A percentile compares a stretch with the other conserved stretches of the same genome.
Evolutionary conservation across 2,329 filamentous ascomycete genomes (phyloP).

Genomic region (Colletotrichum karsti): DNA sequence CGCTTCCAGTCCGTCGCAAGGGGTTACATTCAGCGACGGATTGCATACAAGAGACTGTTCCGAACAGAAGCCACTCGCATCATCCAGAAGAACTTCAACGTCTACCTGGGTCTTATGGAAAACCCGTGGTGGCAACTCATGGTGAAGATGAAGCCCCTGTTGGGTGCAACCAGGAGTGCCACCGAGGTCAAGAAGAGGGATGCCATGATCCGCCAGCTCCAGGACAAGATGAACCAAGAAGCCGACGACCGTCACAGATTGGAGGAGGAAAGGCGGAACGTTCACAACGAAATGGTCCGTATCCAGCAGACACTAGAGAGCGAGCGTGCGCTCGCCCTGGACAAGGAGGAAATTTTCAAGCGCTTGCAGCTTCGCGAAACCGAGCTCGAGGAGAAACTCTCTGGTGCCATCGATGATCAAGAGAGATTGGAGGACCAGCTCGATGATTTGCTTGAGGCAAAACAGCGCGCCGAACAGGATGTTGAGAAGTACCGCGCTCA

Average conservation of each 20-base stretch:
- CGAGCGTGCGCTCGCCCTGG: conserved; percentile 91
- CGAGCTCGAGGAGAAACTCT: conserved; percentile 91
- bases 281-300: conserved; percentile 85
- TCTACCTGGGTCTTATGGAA: conserved; percentile 87
- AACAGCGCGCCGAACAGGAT: conserved; percentile 88
- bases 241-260: conserved; percentile 77
- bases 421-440: conserved; percentile 93
- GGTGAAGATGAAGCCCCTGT: conserved; percentile 91
- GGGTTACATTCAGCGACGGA: conserved; percentile 87
- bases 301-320: conserved; percentile 96
- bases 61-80: conserved; percentile 94
- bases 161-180: conserved; percentile 90
- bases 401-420: conserved; percentile 92
- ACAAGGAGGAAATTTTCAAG: conserved; percentile 99
- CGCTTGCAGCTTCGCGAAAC: conserved; percentile 91
- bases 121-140: conserved; percentile 99
- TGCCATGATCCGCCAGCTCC: conserved; percentile 88
- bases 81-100: conserved; percentile 92
- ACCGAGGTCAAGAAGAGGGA: conserved; percentile 95
- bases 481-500: conserved; percentile 81
- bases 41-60: conserved; percentile 93
- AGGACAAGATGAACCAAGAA: conserved; percentile 84
- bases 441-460: conserved; percentile 86
- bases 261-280: conserved; percentile 90
- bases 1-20: conserved; percentile 92